These are phyloP conservation scores for Tulasnella sp. DNA, from an alignment of 768 basidiomycete species.

Conservation along the genomic window DNA sequence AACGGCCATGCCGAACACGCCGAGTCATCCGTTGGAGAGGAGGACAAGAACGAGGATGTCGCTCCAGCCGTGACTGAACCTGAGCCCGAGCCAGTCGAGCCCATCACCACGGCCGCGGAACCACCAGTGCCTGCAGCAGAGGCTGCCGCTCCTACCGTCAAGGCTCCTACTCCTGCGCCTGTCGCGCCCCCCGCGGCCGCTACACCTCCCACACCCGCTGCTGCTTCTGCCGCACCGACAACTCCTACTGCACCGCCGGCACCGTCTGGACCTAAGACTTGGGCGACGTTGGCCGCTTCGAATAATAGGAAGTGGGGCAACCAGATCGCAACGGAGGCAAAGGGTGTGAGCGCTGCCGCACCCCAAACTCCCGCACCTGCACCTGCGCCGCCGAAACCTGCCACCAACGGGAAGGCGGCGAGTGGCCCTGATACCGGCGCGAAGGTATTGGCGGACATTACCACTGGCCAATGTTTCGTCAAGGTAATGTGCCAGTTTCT, in stretches of 20 bases:
- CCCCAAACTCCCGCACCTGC: slow-evolving; percentile 27
- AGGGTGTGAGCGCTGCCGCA: slow-evolving; percentile 59
- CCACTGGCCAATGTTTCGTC: slow-evolving; percentile 79
- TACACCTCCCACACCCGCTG: slow-evolving; percentile 22
- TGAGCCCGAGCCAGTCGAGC: slow-evolving; percentile 26
- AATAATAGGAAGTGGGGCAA: slow-evolving; percentile 78
- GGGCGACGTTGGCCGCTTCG: slow-evolving; percentile 85
- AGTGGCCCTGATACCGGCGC: slow-evolving; percentile 25
- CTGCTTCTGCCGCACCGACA: slow-evolving; percentile 27
- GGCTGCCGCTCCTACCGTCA: slow-evolving; percentile 20
- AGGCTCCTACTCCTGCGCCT: slow-evolving; percentile 28
- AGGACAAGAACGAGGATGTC: neutral
- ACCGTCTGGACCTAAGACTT: slow-evolving; percentile 58
- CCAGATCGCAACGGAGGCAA: slow-evolving; percentile 65
- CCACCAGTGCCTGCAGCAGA: slow-evolving; percentile 25
- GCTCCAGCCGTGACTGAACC: slow-evolving; percentile 17
- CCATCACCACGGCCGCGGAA: slow-evolving; percentile 24
- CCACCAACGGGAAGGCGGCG: neutral
- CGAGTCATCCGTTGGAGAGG: neutral
- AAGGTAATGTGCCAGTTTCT: slow-evolving; percentile 49
- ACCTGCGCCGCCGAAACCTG: slow-evolving; percentile 15
- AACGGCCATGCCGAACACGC: slow-evolving; percentile 2
- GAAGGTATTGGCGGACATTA: slow-evolving; percentile 29
- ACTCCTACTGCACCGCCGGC: slow-evolving; percentile 33
- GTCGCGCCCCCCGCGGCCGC: slow-evolving; percentile 23